Percentiles rank a stretch among this genome's conserved stretches.
phyloP scores from a whole-genome alignment of 1,139 yeast genomes.

The Pichia sp. region DNA sequence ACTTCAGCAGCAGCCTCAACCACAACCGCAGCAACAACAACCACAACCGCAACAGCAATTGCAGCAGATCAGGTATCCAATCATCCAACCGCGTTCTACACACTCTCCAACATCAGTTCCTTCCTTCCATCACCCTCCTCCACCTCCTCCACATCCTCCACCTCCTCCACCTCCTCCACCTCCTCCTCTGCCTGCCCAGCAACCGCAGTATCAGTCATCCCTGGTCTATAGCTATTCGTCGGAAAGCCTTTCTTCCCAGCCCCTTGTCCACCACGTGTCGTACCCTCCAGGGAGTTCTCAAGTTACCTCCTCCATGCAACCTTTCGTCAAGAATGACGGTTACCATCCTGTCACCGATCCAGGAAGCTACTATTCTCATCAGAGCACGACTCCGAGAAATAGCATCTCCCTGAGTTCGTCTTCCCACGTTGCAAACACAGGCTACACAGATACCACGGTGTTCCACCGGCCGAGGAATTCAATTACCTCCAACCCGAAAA shows the following conservation, averaged over 20 bases:
- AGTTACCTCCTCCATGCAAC: not conserved
- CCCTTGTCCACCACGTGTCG: not conserved
- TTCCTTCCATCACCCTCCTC: not conserved
- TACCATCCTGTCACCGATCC: not conserved
- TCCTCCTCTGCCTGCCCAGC: not conserved
- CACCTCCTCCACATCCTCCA: not conserved
- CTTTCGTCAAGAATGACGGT: not conserved
- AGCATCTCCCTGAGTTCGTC: not conserved
- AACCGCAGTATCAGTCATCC: not conserved
- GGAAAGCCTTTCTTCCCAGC: not conserved
- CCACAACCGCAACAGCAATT: slow-evolving; percentile 3
- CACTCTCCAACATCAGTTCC: not conserved
- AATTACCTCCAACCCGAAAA: not conserved
- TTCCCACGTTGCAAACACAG: not conserved
- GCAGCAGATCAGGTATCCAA: not conserved
- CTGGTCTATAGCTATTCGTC: not conserved
- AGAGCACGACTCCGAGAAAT: slow-evolving; percentile 3
- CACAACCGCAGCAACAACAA: not conserved
- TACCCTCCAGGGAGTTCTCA: not conserved
- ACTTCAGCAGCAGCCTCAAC: not conserved
- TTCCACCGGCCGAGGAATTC: not conserved
- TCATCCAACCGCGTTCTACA: not conserved
- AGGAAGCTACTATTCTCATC: not conserved
- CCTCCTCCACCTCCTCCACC: not conserved
- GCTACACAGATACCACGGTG: not conserved